Percentiles rank a stretch among this genome's conserved stretches.
Conservation (phyloP, 768 basidiomycete species). For the Tephrocybe sp. region DNA sequence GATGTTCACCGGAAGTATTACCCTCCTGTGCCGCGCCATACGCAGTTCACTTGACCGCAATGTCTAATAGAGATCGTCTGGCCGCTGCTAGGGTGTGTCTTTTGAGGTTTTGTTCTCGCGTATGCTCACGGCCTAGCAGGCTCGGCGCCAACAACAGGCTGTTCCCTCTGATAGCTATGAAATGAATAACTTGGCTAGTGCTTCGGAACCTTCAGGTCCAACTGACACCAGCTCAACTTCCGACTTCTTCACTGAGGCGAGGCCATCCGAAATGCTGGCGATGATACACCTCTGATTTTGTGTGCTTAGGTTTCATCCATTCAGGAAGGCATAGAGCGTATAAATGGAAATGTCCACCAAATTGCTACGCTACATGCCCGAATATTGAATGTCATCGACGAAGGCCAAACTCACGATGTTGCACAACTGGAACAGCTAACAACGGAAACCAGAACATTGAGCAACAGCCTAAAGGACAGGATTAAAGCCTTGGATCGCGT, state of each 20-base stretch:
- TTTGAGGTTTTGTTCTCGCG: neutral
- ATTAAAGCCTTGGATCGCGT: slow-evolving; percentile 51
- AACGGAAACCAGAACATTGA: slow-evolving; percentile 56
- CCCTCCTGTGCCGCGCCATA: neutral
- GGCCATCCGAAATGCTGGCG: neutral
- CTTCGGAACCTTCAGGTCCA: slow-evolving; percentile 12
- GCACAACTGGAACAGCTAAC: slow-evolving; percentile 54
- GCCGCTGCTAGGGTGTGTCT: slow-evolving; percentile 33
- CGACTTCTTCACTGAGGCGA: slow-evolving; percentile 35
- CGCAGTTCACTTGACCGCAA: slow-evolving; percentile 16
- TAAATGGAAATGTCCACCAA: slow-evolving; percentile 34
- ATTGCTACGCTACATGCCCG: slow-evolving; percentile 37
- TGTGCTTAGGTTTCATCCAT: slow-evolving; percentile 35
- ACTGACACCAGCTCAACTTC: slow-evolving; percentile 17
- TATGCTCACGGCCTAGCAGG: slow-evolving; percentile 18
- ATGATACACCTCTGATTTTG: neutral
- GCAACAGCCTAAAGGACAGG: slow-evolving; percentile 53
- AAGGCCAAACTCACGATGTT: slow-evolving; percentile 24
- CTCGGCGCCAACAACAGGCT: slow-evolving; percentile 29
- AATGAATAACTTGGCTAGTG: slow-evolving; percentile 22
- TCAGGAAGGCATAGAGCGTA: slow-evolving; percentile 36
- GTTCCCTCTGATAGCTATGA: slow-evolving; percentile 22
- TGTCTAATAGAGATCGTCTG: slow-evolving; percentile 34
- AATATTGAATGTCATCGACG: slow-evolving; percentile 33
- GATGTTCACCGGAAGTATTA: neutral